A percentile compares a stretch with the other conserved stretches of the same genome.
Conservation (phyloP, 2,329 filamentous ascomycete species). For the Ophiocordyceps robertsii region DNA sequence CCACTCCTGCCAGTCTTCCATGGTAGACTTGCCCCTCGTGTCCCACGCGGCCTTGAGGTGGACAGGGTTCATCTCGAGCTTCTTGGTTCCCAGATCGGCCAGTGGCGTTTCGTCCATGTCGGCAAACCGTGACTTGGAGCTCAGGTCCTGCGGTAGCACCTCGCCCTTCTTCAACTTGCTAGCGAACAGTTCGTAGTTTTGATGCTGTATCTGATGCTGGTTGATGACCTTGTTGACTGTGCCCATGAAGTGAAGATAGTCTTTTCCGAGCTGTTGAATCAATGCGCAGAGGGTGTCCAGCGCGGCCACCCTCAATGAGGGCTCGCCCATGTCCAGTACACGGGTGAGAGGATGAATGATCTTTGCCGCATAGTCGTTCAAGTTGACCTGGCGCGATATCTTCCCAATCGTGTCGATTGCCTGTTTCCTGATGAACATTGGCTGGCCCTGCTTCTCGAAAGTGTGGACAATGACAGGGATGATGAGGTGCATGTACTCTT, state of each 20-base stretch:
- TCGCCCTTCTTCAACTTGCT: slow-evolving; percentile 92
- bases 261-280: slow-evolving; percentile 89
- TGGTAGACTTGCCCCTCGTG: slow-evolving; percentile 88
- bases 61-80: slow-evolving; percentile 92
- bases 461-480: slow-evolving; percentile 89
- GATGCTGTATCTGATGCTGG: slow-evolving; percentile 69
- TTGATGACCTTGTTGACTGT: slow-evolving; percentile 82
- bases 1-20: slow-evolving; percentile 99
- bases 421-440: slow-evolving; percentile 64
- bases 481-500: slow-evolving; percentile 99
- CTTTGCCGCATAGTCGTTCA: slow-evolving; percentile 91
- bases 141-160: slow-evolving; percentile 86
- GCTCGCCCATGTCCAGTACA: slow-evolving; percentile 62
- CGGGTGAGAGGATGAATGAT: slow-evolving; percentile 90
- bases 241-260: slow-evolving; percentile 87
- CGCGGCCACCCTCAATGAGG: slow-evolving; percentile 62
- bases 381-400: slow-evolving; percentile 88
- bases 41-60: slow-evolving; percentile 97
- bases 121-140: slow-evolving; percentile 68
- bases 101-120: slow-evolving; percentile 72
- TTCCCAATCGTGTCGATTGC: slow-evolving; percentile 93
- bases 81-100: slow-evolving; percentile 79
- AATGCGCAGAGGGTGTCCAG: slow-evolving; percentile 89
- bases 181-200: slow-evolving; percentile 84
- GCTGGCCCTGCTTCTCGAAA: slow-evolving; percentile 80